Evolutionary conservation across 176 grass and related monocot species (phyloP).

Genomic region (sorghum (Sorghum bicolor)): Sorghum_bicolor_NCBIv3 NC_012870.2:6742501-6743000

Average conservation of each 20-base stretch:
- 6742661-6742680: neutral
- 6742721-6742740: conserved; percentile 7
- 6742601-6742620: neutral
- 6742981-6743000: conserved; percentile 12
- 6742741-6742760: neutral
- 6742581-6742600: neutral
- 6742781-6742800: neutral
- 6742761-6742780: neutral
- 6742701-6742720: neutral
- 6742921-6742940: conserved; percentile 82
- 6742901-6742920: conserved; percentile 95
- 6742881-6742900: conserved; percentile 77
- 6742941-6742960: conserved; percentile 74
- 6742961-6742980: neutral
- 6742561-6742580: neutral
- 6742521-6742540: neutral
- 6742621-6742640: neutral
- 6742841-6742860: conserved; percentile 67
- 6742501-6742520: neutral
- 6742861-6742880: conserved; percentile 86
- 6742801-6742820: conserved; percentile 11
- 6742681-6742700: neutral
- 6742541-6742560: neutral
- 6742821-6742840: conserved; percentile 52
- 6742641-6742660: neutral